These are phyloP conservation scores for Teratosphaeria gauchensis DNA, from an alignment of 2,329 filamentous ascomycete genomes.

Conservation along the genomic window DNA sequence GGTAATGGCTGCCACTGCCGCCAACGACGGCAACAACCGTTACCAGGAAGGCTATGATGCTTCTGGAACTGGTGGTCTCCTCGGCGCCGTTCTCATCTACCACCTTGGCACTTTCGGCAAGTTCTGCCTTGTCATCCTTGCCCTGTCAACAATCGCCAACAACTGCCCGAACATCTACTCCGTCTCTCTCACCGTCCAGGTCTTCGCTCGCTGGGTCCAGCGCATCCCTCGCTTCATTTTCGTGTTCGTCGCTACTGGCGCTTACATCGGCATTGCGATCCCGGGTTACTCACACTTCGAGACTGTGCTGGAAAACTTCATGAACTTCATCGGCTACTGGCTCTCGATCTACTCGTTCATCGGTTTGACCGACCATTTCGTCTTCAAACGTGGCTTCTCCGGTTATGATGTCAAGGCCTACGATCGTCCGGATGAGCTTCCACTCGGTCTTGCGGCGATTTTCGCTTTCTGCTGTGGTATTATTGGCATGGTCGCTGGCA, in stretches of 20 bases:
- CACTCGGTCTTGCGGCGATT: conserved; percentile 54
- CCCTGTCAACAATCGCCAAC: conserved; percentile 36
- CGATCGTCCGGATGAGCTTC: conserved; percentile 47
- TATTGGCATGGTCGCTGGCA: conserved; percentile 57
- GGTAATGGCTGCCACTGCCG: conserved; percentile 53
- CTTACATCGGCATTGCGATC: conserved; percentile 61
- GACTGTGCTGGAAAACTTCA: conserved; percentile 58
- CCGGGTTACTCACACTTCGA: conserved; percentile 60
- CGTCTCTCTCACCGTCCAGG: conserved; percentile 55
- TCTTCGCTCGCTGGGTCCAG: conserved; percentile 50
- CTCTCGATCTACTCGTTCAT: conserved; percentile 64
- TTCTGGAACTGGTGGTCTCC: conserved; percentile 56
- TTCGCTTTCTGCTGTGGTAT: conserved; percentile 55
- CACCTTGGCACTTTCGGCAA: conserved; percentile 59
- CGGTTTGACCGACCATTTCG: conserved; percentile 55
- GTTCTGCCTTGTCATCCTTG: conserved; percentile 49
- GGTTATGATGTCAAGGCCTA: conserved; percentile 54
- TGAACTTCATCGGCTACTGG: conserved; percentile 56
- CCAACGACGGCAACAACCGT: conserved; percentile 44
- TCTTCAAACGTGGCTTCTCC: conserved; percentile 53
- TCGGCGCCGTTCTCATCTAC: conserved; percentile 55
- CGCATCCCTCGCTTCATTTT: conserved; percentile 59
- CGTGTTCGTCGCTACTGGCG: conserved; percentile 51
- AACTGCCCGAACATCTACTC: conserved; percentile 51
- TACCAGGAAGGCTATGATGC: conserved; percentile 47